phyloP scores from a whole-genome alignment of 129 eudicot genomes.

The Erigeron canadensis region DNA sequence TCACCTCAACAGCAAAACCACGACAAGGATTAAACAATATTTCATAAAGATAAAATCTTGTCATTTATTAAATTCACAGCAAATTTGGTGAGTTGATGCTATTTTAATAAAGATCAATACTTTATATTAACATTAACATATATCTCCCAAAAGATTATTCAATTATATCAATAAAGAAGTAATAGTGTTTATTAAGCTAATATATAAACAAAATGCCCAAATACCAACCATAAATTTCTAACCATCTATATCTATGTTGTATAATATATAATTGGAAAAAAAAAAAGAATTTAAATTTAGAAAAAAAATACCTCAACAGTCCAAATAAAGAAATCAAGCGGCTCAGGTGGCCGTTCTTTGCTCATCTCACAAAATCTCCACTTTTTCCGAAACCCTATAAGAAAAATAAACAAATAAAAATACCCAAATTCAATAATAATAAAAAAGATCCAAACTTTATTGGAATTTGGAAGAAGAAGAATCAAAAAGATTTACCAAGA shows the following conservation, averaged over 20 bases:
- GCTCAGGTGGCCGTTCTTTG: conserved; percentile 88
- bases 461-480: neutral
- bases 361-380: conserved; percentile 61
- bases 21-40: too few species aligned
- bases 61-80: too few species aligned
- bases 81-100: too few species aligned
- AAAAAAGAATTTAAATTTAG: neutral
- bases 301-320: conserved; percentile 66
- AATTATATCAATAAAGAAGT: too few species aligned
- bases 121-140: too few species aligned
- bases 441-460: neutral
- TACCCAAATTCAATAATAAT: neutral
- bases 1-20: too few species aligned
- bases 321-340: conserved; percentile 96
- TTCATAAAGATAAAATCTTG: too few species aligned
- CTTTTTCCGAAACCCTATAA: conserved; percentile 31
- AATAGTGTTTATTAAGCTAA: neutral
- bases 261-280: neutral
- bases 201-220: conserved; percentile 19
- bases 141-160: too few species aligned
- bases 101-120: too few species aligned
- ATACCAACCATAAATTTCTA: neutral
- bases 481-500: conserved; percentile 23
- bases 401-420: conserved; percentile 14
- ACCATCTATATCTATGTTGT: neutral